Conservation (phyloP, 805 yeast species). For the Candida silvicultrix region DNA sequence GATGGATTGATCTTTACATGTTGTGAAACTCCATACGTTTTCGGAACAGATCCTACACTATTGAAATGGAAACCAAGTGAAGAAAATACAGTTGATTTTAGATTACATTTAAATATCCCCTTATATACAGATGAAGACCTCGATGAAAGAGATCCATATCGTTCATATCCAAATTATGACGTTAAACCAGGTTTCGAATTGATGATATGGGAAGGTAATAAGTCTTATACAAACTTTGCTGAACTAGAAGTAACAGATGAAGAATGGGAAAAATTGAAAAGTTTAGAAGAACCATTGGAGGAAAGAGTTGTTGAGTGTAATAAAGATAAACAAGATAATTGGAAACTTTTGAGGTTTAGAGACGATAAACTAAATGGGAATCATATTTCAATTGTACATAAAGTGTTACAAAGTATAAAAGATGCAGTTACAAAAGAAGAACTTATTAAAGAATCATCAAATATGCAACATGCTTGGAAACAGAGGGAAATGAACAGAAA, state of each 20-base stretch:
- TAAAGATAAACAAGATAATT: constrained; percentile 50
- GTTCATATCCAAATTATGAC: constrained; percentile 77
- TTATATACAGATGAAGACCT: constrained; percentile 54
- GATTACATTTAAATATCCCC: constrained; percentile 57
- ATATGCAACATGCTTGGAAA: constrained; percentile 58
- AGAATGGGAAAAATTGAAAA: constrained; percentile 77
- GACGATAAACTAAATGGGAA: constrained; percentile 91
- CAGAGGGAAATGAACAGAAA: constrained; percentile 36
- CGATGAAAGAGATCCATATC: constrained; percentile 54
- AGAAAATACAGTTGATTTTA: constrained; percentile 91
- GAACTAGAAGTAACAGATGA: constrained; percentile 55
- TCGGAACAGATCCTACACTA: constrained; percentile 83
- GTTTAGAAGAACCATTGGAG: constrained; percentile 71
- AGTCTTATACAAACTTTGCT: constrained; percentile 59
- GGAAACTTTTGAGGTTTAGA: constrained; percentile 85
- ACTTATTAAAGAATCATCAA: constrained; percentile 47
- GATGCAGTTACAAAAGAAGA: constrained; percentile 85
- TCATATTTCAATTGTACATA: constrained; percentile 73
- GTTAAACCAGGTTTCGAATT: constrained; percentile 65
- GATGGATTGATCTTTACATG: constrained; percentile 95
- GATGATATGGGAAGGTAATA: constrained; percentile 72
- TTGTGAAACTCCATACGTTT: constrained; percentile 76
- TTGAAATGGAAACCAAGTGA: constrained; percentile 97
- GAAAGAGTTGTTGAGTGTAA: constrained; percentile 86
- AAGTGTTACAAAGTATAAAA: constrained; percentile 74